These are phyloP conservation scores for Oryza officinalis DNA, from an alignment of 176 grass and related monocot genomes.

Conservation along the genomic window DNA sequence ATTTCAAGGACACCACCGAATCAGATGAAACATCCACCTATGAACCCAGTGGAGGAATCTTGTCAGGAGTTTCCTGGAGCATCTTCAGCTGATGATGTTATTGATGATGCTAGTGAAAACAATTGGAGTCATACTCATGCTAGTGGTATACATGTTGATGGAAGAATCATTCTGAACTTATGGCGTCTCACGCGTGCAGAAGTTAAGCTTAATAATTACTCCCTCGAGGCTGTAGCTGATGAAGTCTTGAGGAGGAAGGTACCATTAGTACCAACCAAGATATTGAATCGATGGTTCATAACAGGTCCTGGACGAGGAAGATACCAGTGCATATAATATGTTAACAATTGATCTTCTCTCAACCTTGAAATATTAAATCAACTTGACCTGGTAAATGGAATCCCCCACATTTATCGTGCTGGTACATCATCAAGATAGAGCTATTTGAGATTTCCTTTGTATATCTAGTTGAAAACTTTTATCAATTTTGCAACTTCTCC, in stretches of 20 bases:
- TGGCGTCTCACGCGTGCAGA: slow-evolving; percentile 91
- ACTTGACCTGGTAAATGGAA: slow-evolving; percentile 74
- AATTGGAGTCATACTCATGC: slow-evolving; percentile 77
- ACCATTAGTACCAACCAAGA: slow-evolving; percentile 69
- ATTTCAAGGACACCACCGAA: slow-evolving; percentile 75
- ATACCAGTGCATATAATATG: slow-evolving; percentile 67
- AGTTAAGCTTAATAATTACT: slow-evolving; percentile 91
- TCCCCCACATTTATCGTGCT: slow-evolving; percentile 34
- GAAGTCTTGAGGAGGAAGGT: no score
- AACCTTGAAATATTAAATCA: slow-evolving; percentile 91
- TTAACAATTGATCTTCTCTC: slow-evolving; percentile 60
- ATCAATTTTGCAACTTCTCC: no score
- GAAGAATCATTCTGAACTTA: slow-evolving; percentile 90
- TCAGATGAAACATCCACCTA: slow-evolving; percentile 57
- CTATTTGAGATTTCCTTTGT: slow-evolving; percentile 10
- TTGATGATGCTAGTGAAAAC: slow-evolving; percentile 54
- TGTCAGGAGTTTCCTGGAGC: slow-evolving; percentile 45
- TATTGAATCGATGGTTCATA: slow-evolving; percentile 84
- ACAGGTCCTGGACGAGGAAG: slow-evolving; percentile 71
- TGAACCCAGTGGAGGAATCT: slow-evolving; percentile 48
- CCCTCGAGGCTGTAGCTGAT: slow-evolving; percentile 81
- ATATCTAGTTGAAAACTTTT: slow-evolving; percentile 25
- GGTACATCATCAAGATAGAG: neutral
- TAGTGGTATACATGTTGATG: slow-evolving; percentile 85
- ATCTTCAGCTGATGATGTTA: slow-evolving; percentile 54